Percentiles rank a stretch among this genome's conserved stretches.
Evolutionary conservation across 306 rosid species (phyloP).

Genomic region (Ormosia semicastrata): DNA sequence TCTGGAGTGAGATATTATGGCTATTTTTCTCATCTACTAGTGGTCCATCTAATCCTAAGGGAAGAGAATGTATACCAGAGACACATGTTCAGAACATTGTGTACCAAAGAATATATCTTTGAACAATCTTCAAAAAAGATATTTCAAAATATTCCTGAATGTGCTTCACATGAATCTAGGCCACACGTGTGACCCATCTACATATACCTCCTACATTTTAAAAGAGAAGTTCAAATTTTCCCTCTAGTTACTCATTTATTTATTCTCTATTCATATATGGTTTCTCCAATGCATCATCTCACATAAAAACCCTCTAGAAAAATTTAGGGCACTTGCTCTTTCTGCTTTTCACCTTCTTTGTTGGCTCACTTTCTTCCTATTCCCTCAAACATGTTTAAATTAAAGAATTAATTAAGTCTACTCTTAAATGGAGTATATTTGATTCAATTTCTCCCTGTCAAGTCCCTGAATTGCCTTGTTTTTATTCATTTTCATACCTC

Average conservation of each 20-base stretch:
- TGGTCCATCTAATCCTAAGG: not conserved
- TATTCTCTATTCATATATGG: not conserved
- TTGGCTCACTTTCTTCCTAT: not conserved
- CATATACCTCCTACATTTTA: not conserved
- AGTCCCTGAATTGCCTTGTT: not conserved
- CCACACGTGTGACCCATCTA: not conserved
- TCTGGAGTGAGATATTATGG: not conserved
- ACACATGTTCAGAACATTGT: not conserved
- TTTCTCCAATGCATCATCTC: not conserved
- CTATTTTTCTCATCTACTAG: not conserved
- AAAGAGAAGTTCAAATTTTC: not conserved
- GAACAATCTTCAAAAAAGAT: not conserved
- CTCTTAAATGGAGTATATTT: not conserved
- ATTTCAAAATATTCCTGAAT: not conserved
- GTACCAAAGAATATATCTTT: not conserved
- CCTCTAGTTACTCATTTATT: not conserved
- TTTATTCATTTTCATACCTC: slow-evolving; percentile 1
- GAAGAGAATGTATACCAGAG: not conserved
- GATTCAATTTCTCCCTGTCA: not conserved
- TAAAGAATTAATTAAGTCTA: not conserved
- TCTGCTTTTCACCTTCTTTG: not conserved
- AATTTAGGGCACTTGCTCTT: not conserved
- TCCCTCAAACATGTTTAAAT: slow-evolving; percentile 1
- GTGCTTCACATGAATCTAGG: not conserved
- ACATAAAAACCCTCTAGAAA: not conserved